Evolutionary conservation across 345 rosid genomes (phyloP).

Genomic region (Fremontodendron californicum): DNA sequence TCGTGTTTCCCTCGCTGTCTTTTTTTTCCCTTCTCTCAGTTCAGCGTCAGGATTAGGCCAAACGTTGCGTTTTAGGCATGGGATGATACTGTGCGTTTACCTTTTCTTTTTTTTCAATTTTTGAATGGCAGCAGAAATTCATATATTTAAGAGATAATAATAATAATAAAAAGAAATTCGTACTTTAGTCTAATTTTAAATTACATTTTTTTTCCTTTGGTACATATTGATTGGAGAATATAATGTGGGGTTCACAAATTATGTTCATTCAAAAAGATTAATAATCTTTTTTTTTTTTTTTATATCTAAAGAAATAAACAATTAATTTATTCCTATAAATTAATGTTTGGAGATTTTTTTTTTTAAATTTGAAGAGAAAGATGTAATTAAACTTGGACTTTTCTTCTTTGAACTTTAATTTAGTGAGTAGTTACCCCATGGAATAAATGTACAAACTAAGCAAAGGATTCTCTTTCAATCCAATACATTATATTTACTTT

Average conservation of each 20-base stretch:
- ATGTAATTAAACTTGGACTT: background rate
- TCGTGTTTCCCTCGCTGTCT: constrained; percentile 1
- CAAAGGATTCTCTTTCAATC: background rate
- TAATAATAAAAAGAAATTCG: too few relatives aligned
- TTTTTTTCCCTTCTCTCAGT: background rate
- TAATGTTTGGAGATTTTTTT: too few relatives aligned
- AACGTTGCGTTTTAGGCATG: constrained; percentile 10
- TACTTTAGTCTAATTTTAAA: too few relatives aligned
- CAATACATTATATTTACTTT: background rate
- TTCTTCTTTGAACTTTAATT: background rate
- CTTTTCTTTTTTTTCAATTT: background rate
- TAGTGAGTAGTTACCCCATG: too few relatives aligned
- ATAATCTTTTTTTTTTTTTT: too few relatives aligned
- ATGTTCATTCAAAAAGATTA: too few relatives aligned
- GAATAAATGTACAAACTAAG: background rate
- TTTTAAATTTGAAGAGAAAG: background rate
- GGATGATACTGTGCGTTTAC: constrained; percentile 4
- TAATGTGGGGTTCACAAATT: too few relatives aligned
- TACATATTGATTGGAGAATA: too few relatives aligned
- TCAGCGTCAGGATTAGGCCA: background rate
- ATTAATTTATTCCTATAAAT: too few relatives aligned
- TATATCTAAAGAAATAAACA: too few relatives aligned
- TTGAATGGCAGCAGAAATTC: background rate
- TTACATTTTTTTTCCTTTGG: too few relatives aligned
- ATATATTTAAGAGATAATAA: too few relatives aligned